Conservation (phyloP, 306 rosid species). For the Alnus glutinosa region DNA sequence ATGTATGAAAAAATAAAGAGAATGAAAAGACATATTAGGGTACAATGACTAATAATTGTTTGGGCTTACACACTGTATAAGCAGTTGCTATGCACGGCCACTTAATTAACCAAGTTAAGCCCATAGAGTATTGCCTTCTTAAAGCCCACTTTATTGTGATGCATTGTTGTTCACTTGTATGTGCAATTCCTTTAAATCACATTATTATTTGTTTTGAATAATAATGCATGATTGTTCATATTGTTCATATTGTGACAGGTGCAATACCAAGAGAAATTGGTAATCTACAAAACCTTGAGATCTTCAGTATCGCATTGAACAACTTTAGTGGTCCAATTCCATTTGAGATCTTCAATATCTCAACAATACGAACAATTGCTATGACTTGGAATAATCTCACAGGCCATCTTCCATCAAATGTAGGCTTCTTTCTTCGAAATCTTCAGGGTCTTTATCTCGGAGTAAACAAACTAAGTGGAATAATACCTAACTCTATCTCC, state of each 20-base stretch:
- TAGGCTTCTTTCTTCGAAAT: slow-evolving; percentile 22
- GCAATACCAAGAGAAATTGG: slow-evolving; percentile 23
- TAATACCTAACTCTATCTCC: slow-evolving; percentile 18
- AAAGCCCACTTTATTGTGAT: no score
- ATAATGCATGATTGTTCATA: no score
- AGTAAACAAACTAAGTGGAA: slow-evolving; percentile 1
- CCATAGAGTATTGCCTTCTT: no score
- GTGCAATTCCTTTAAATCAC: not conserved
- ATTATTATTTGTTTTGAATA: not conserved
- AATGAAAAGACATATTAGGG: no score
- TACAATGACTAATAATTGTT: no score
- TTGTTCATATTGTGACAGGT: slow-evolving; percentile 8
- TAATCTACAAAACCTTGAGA: slow-evolving; percentile 2
- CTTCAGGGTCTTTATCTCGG: not conserved
- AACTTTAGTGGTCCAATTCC: slow-evolving; percentile 25
- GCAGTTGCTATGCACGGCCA: no score
- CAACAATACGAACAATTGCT: not conserved
- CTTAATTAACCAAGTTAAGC: no score
- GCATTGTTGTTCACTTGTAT: not conserved
- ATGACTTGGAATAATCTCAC: slow-evolving; percentile 1
- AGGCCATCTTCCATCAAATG: slow-evolving; percentile 23
- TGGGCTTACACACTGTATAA: no score
- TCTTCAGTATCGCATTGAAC: not conserved
- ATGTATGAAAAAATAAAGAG: no score
- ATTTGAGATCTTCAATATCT: slow-evolving; percentile 27